Conservation (phyloP, 768 basidiomycete genomes). For the Leccinum rimulosum region DNA sequence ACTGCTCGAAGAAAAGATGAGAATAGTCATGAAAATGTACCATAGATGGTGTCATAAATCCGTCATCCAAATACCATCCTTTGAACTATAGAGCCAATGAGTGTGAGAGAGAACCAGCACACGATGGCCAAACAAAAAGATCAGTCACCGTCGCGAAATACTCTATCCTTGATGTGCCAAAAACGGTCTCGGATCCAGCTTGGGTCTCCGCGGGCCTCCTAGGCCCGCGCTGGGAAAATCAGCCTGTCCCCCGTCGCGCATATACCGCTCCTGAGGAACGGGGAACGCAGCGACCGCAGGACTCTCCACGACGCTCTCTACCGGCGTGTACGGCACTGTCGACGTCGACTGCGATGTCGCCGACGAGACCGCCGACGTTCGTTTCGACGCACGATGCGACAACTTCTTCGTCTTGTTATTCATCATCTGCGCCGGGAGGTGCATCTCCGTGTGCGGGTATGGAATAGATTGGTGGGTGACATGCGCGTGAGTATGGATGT, state of each 20-base stretch:
- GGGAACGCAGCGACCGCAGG: conserved; percentile 22
- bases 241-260: conserved; percentile 22
- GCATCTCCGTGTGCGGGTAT: conserved; percentile 30
- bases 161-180: conserved; percentile 28
- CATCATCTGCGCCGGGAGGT: conserved; percentile 15
- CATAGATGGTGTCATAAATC: background rate
- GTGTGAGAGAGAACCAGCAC: background rate
- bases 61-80: background rate
- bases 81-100: background rate
- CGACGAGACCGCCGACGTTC: conserved; percentile 37
- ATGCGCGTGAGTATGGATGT: conserved; percentile 25
- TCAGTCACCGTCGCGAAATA: background rate
- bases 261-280: conserved; percentile 31
- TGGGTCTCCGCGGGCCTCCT: conserved; percentile 30
- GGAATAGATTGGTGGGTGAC: conserved; percentile 25
- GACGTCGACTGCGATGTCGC: conserved; percentile 49
- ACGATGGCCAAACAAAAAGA: background rate
- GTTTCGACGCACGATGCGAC: conserved; percentile 26
- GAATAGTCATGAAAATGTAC: background rate
- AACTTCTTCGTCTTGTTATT: conserved; percentile 7
- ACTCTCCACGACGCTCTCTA: conserved; percentile 33
- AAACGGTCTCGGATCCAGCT: conserved; percentile 41
- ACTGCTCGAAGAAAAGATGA: background rate
- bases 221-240: conserved; percentile 42
- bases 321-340: conserved; percentile 36